phyloP scores from a whole-genome alignment of 371 early-diverging fungal genomes.

The Edhazardia aedis region DNA sequence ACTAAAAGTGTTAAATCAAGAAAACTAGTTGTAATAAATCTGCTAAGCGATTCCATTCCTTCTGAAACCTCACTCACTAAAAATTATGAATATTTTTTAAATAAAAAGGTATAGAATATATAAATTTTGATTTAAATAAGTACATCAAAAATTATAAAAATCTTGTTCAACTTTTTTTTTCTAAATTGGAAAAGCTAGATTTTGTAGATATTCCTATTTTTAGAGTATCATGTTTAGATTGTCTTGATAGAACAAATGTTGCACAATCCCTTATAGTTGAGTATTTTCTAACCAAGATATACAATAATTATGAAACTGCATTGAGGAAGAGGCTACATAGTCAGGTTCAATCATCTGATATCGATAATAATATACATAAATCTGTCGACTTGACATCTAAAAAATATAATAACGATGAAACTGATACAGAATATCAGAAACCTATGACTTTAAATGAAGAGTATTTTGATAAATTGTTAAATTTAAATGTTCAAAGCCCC shows the following conservation, averaged over 20 bases:
- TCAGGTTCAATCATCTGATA: too few species aligned
- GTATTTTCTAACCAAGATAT: conserved; percentile 4
- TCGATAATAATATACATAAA: too few species aligned
- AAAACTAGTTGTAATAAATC: conserved; percentile 27
- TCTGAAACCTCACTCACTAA: conserved; percentile 20
- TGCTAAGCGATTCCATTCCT: conserved; percentile 18
- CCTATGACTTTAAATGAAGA: too few species aligned
- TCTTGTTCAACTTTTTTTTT: conserved; percentile 17
- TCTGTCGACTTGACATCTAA: too few species aligned
- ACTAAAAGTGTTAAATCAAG: too few species aligned
- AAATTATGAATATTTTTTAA: conserved; percentile 11
- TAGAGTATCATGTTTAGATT: conserved; percentile 37
- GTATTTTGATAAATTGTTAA: too few species aligned
- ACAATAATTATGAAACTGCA: conserved; percentile 2
- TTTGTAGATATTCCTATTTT: conserved; percentile 6
- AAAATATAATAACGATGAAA: too few species aligned
- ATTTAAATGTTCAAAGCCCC: too few species aligned
- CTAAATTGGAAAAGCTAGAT: conserved; percentile 6
- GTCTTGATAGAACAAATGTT: conserved; percentile 38
- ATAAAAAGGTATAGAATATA: conserved; percentile 14
- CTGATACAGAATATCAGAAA: too few species aligned
- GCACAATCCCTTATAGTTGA: conserved; percentile 30
- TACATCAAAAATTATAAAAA: conserved; percentile 17
- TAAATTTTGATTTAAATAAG: conserved; percentile 25
- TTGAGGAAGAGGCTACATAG: too few species aligned